Evolutionary conservation across 352 stramenopile genomes (phyloP).

Genomic region (Phytopythium cucurbitacearum): DNA sequence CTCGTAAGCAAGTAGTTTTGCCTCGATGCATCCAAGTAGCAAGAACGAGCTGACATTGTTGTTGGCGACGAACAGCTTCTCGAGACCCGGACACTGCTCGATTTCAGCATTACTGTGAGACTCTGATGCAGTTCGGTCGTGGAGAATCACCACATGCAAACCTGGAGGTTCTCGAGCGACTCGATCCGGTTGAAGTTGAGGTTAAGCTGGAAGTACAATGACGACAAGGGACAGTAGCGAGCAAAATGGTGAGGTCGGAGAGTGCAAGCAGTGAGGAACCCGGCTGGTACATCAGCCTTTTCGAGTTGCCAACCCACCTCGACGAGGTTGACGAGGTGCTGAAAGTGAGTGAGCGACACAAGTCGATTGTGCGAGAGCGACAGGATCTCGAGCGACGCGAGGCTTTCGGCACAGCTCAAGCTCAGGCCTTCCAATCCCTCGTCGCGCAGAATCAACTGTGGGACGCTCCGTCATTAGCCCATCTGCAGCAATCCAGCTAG

Average conservation of each 20-base stretch:
- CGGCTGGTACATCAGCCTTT: neutral
- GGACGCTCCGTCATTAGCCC: neutral
- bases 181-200: conserved; percentile 65
- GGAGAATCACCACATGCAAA: conserved; percentile 3
- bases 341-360: conserved; percentile 50
- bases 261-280: neutral
- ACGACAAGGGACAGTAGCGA: neutral
- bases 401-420: conserved; percentile 43
- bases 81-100: conserved; percentile 39
- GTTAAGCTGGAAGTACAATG: conserved; percentile 33
- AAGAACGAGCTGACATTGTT: conserved; percentile 30
- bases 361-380: conserved; percentile 80
- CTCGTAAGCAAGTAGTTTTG: neutral
- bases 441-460: conserved; percentile 69
- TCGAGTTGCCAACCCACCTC: conserved; percentile 29
- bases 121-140: neutral
- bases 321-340: conserved; percentile 67
- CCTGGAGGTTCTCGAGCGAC: conserved; percentile 44
- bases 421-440: conserved; percentile 46
- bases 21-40: neutral
- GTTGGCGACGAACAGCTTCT: conserved; percentile 64
- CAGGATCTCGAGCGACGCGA: conserved; percentile 68
- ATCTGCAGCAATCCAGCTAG: neutral
- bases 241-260: neutral
- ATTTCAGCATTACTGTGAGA: neutral